Percentiles rank a stretch among this genome's conserved stretches.
Conservation (phyloP, 2,329 filamentous ascomycete genomes). For the Amphichorda felina region DNA sequence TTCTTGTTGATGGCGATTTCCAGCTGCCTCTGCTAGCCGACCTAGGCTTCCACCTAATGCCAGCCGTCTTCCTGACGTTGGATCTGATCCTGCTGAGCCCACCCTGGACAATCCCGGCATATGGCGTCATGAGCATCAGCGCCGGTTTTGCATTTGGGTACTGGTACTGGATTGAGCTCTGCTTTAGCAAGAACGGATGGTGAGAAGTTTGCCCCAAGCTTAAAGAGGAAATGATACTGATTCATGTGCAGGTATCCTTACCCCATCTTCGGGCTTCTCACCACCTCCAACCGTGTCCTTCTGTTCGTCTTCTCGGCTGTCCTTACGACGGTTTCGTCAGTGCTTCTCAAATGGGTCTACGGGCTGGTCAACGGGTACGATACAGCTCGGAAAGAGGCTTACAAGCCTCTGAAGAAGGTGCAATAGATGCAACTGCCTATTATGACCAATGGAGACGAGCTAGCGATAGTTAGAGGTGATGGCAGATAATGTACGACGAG, state of each 20-base stretch:
- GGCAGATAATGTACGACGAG: too few relatives aligned
- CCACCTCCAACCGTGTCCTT: constrained; percentile 50
- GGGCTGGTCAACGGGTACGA: constrained; percentile 50
- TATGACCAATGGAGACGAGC: too few relatives aligned
- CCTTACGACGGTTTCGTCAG: constrained; percentile 61
- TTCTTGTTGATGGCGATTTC: constrained; percentile 43
- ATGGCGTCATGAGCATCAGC: constrained; percentile 47
- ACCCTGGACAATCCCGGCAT: constrained; percentile 54
- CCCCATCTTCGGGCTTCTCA: constrained; percentile 64
- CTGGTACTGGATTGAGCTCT: constrained; percentile 69
- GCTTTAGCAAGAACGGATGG: constrained; percentile 55
- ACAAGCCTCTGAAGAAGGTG: constrained; percentile 18
- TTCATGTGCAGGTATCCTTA: constrained; percentile 61
- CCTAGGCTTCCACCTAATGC: constrained; percentile 54
- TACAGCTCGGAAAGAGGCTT: constrained; percentile 14
- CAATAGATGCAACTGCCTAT: constrained; percentile 11
- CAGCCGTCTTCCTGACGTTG: constrained; percentile 49
- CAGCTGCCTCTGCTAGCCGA: constrained; percentile 45
- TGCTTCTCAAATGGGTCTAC: constrained; percentile 59
- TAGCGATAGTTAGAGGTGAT: too few relatives aligned
- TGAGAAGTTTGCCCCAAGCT: constrained; percentile 19
- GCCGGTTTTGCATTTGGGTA: constrained; percentile 51
- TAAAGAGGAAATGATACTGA: not conserved
- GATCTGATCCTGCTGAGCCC: constrained; percentile 61
- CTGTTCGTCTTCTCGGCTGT: constrained; percentile 60